Evolutionary conservation across 257 asterid genomes (phyloP), one percentile per base, ranked within the genome.

Genomic region (Solanum chilense): DNA sequence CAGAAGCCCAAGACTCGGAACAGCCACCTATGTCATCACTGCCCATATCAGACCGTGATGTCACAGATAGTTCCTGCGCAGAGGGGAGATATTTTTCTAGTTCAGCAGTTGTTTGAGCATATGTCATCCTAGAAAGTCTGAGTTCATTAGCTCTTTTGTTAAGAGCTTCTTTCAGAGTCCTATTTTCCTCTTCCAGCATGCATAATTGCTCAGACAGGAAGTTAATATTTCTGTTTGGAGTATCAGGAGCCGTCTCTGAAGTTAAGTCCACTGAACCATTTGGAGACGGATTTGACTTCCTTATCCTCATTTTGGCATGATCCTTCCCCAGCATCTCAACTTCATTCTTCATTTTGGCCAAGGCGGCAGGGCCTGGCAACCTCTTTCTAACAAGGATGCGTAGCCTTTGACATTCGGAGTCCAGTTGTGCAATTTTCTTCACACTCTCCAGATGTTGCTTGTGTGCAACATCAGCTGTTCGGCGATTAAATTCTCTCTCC

Each of bases 291-390:
- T 89, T 91, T 35, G 94, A 89, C 89, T 81, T 94, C 86, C 93
- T 92, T 86, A 95, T 93, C 85, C 90, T 87, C 16, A 86, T 81
- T 44, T 91, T 93, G 82, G 68, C 85, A 86, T 86, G 92, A 91
- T 91, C 93, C 77, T 83, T 94, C 44, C 92, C 93, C 25, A 91
- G 89, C 86, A 91, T 88, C 33, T 91, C 93, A 83, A 91, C 95
- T 91, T 94, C 98, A 45, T 86, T 93, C 91, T 90, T 95, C 98
- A 94, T 96, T 90, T 88, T 93, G 23, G 90, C 90, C 87, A 92
- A 64, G 87, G 95, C 92, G 35, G 97, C 96, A 31, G 96, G 98
- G 69, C 98, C 97, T 23, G 97, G 98, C 84, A 96, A 86, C 56
- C 95, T 92, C 91, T 94, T 95, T 25, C 90, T 92, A 71, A 95